phyloP scores from a whole-genome alignment of 371 early-diverging fungal species.

The Mortierella sp. region DNA sequence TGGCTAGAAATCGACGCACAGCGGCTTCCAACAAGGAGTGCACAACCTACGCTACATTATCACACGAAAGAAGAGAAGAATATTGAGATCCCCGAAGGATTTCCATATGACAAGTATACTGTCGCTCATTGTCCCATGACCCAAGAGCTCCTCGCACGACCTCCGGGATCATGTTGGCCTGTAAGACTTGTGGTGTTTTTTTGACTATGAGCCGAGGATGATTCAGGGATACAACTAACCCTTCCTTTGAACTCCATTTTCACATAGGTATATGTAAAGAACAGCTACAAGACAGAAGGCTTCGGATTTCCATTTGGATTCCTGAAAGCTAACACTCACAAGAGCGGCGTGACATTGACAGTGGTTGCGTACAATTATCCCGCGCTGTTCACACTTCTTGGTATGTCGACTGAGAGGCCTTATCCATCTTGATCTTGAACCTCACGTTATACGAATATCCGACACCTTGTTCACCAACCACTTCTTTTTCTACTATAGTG shows the following conservation, averaged over 20 bases:
- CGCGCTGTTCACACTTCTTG: constrained; percentile 68
- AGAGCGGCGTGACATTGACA: constrained; percentile 72
- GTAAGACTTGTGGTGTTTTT: constrained; percentile 8
- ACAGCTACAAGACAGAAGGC: constrained; percentile 62
- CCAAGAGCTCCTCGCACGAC: constrained; percentile 59
- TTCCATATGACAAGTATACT: constrained; percentile 75
- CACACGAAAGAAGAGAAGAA: constrained; percentile 56
- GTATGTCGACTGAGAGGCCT: constrained; percentile 39
- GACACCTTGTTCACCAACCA: too few species aligned
- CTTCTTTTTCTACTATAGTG: constrained; percentile 4
- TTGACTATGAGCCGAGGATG: too few species aligned
- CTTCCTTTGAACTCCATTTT: not conserved
- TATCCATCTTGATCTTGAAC: too few species aligned
- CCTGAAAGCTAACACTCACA: constrained; percentile 66
- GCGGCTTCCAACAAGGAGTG: constrained; percentile 57
- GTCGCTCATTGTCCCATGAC: constrained; percentile 65
- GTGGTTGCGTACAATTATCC: constrained; percentile 79
- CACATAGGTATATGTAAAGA: constrained; percentile 63
- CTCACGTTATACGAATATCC: too few species aligned
- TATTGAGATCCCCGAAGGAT: constrained; percentile 68
- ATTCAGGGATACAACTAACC: not conserved
- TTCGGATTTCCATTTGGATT: constrained; percentile 79
- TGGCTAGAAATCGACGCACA: constrained; percentile 63
- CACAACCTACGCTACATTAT: constrained; percentile 69
- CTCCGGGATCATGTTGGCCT: constrained; percentile 54